Base-by-base conservation (phyloP, 306 rosid species). In the Vigna radiata region DNA sequence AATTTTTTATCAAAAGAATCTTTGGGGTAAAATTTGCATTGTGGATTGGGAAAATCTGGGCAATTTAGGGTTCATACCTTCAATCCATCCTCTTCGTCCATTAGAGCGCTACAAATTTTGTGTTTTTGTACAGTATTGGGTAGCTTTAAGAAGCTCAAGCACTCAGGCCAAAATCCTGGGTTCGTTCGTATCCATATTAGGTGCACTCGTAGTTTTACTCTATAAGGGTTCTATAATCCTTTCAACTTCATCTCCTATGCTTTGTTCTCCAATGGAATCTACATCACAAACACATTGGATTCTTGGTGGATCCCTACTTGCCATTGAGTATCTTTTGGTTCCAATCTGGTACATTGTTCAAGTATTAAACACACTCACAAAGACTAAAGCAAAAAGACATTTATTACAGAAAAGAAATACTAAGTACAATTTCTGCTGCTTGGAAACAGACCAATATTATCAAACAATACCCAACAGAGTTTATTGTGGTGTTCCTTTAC, bases 111-210 rank as follows among this genome's bases (percentile, higher is more conserved):
- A n/a, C n/a, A n/a, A n/a, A n/a, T n/a, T n/a, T n/a, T n/a, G n/a
- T n/a, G n/a, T n/a, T n/a, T n/a, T n/a, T n/a, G n/a, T n/a, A n/a
- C n/a, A n/a, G n/a, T n/a, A n/a, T n/a, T n/a, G n/a, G 18, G 33
- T 79, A 25, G 76, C 27, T 76, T 17, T 77, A 53, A 76, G 84
- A 83, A 82, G 87, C 68, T 59, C 82, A 79, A 85, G 87, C 62
- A 82, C 84, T 72, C 79, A 18, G 58, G 85, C 89, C 15, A 90
- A 90, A 83, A 75, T 88, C 58, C 25, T 85, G 21, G 96, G 92
- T 3, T 77, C 90, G 0, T 13, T 18, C 6, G 33, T 88, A 36
- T 90, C 91, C 2, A 55, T 90, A 75, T 41, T 78, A 69, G 96
- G 92, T 68, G 92, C 92, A 68, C 64, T 87, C 7, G 59, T 72